Evolutionary conservation across 805 yeast species (phyloP).

Genomic region (Yamadazyma insecticola): DNA sequence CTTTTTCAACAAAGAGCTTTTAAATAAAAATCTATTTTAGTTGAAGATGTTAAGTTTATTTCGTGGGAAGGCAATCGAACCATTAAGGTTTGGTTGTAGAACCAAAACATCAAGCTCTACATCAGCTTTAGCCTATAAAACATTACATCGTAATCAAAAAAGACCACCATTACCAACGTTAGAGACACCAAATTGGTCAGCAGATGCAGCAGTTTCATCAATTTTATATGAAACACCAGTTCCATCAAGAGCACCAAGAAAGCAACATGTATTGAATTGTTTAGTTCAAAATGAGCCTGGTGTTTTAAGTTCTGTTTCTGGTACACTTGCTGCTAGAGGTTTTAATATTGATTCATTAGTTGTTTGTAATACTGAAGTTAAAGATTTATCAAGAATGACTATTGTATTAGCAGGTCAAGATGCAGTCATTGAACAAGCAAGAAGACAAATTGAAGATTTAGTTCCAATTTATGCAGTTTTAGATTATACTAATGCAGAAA

Average conservation of each 20-base stretch:
- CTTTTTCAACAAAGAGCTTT: too few relatives aligned
- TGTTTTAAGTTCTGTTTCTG: slow-evolving; percentile 87
- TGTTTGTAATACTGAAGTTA: slow-evolving; percentile 94
- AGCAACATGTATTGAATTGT: slow-evolving; percentile 91
- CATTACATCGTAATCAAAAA: slow-evolving; percentile 77
- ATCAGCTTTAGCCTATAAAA: slow-evolving; percentile 91
- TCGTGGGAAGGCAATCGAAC: too few relatives aligned
- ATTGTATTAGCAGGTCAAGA: slow-evolving; percentile 92
- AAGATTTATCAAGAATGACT: slow-evolving; percentile 95
- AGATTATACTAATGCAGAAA: slow-evolving; percentile 87
- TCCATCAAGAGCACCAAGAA: slow-evolving; percentile 56
- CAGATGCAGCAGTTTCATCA: slow-evolving; percentile 94
- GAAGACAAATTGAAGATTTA: slow-evolving; percentile 95
- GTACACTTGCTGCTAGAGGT: slow-evolving; percentile 96
- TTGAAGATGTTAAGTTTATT: too few relatives aligned
- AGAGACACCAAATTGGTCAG: slow-evolving; percentile 92
- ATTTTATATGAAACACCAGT: slow-evolving; percentile 88
- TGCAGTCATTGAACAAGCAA: slow-evolving; percentile 94
- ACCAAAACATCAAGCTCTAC: slow-evolving; percentile 58
- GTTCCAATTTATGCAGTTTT: slow-evolving; percentile 98
- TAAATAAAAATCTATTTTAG: too few relatives aligned
- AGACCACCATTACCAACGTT: slow-evolving; percentile 91
- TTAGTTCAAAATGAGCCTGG: slow-evolving; percentile 99
- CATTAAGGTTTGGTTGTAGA: too few relatives aligned
- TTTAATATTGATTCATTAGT: slow-evolving; percentile 97